phyloP scores from a whole-genome alignment of 345 rosid genomes.

The Rhodamnia argentea region DNA sequence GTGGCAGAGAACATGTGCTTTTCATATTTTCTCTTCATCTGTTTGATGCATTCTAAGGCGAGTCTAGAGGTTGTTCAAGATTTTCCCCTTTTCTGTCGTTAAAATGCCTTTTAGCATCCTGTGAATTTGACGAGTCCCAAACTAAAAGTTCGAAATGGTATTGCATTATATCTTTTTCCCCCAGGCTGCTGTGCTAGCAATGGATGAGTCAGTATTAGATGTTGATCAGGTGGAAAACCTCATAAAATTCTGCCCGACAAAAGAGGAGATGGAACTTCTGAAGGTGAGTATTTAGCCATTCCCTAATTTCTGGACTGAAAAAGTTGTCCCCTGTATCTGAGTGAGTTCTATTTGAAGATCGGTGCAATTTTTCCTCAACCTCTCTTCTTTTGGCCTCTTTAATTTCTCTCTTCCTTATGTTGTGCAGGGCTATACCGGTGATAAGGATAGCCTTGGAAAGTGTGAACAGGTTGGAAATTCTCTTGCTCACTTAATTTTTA shows the following conservation, averaged over 20 bases:
- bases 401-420: background rate
- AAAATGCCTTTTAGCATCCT: background rate
- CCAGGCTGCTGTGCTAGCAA: constrained; percentile 91
- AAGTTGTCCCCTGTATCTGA: background rate
- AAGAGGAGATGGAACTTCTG: constrained; percentile 97
- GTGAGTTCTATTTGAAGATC: background rate
- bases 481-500: background rate
- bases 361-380: background rate
- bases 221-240: constrained; percentile 98
- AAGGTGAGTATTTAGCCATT: constrained; percentile 49
- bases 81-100: background rate
- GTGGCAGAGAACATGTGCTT: background rate
- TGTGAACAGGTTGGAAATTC: constrained; percentile 80
- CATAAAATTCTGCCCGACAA: constrained; percentile 94
- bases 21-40: background rate
- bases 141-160: background rate
- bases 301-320: background rate
- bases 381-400: background rate
- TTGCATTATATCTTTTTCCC: background rate
- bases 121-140: background rate
- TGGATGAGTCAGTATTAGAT: constrained; percentile 90
- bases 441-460: constrained; percentile 75
- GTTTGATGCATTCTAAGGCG: background rate
- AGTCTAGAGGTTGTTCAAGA: background rate
- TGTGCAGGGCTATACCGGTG: constrained; percentile 66